Evolutionary conservation across 305 asterid genomes (phyloP), one percentile per base, ranked within the genome.

Genomic region (Solanum hybrid): DNA sequence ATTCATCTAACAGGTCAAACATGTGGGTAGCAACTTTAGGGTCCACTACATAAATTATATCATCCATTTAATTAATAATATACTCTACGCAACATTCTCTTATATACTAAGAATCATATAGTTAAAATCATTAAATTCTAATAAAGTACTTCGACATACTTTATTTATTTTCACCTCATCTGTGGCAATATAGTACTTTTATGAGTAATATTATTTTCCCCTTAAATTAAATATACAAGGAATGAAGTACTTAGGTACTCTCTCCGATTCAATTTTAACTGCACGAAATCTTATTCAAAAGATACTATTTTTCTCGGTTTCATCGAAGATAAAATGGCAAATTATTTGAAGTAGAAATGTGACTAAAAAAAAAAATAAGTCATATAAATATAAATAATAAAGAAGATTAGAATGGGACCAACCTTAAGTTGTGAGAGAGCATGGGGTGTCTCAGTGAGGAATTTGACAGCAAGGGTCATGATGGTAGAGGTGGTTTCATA

Each of bases 401-500:
- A 65, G 32, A 2, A 70, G 41, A 14, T 11, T 5, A 22, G 10
- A 36, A 36, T 70, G 6, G 80, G 65, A 96, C 99, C 98, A 37
- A 96, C 99, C 99, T 95, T 96, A 87, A 97, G 99, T 5, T 33
- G 87, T 29, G 90, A 65, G 41, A 89, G 76, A 10, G 99, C 98
- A 2, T 1, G 92, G 3, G 99, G 98, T 0, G 95, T 92, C 92
- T 97, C 99, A 0, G 98, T 97, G 34, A 97, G 95, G 90, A 94
- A 95, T 87, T 96, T 97, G 12, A 96, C 98, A 14, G 98, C 99
- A 12, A 97, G 96, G 1, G 99, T 96, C 99, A 97, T 97, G 14
- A 95, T 97, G 2, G 99, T 97, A 3, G 99, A 96, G 0, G 99
- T 97, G 7, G 99, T 97, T 36, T 97, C 99, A 73, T 97, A 97